Evolutionary conservation across 2,329 filamentous ascomycete genomes (phyloP).

Genomic region (Arthrinium phaeospermum): DNA sequence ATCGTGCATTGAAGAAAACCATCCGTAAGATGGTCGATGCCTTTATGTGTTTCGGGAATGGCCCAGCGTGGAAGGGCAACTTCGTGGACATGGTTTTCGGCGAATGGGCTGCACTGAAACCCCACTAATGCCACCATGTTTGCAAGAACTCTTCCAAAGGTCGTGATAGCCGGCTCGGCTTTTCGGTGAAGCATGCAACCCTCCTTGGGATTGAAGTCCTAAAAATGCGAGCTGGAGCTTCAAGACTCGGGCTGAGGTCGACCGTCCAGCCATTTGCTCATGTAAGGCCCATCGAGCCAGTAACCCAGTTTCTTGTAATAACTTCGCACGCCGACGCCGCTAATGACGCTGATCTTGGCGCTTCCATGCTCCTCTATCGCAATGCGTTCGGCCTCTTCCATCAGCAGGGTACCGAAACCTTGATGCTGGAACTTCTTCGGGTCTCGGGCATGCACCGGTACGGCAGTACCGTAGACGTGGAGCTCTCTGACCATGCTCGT

Average conservation of each 20-base stretch:
- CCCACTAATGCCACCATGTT: neutral
- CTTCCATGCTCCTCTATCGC: constrained; percentile 94
- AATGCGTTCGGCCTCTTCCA: constrained; percentile 98
- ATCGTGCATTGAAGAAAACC: constrained; percentile 19
- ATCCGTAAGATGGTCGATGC: constrained; percentile 30
- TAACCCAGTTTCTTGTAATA: constrained; percentile 96
- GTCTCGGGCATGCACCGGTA: constrained; percentile 95
- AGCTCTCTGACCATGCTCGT: constrained; percentile 93
- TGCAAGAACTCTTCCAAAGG: neutral
- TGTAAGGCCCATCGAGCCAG: constrained; percentile 89
- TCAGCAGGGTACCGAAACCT: constrained; percentile 91
- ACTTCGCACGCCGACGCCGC: constrained; percentile 93
- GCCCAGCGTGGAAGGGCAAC: constrained; percentile 33
- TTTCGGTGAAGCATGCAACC: neutral
- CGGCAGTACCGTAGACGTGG: constrained; percentile 95
- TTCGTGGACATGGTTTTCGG: constrained; percentile 18
- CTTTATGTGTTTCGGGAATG: constrained; percentile 36
- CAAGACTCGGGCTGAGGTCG: constrained; percentile 34
- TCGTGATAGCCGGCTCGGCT: too few species aligned
- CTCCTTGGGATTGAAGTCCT: neutral
- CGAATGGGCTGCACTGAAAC: constrained; percentile 1
- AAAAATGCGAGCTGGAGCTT: neutral
- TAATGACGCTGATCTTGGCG: constrained; percentile 94
- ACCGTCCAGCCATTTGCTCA: constrained; percentile 69
- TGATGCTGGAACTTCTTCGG: constrained; percentile 98